Percentiles rank a stretch among this genome's conserved stretches.
Conservation (phyloP, 345 rosid genomes). For the Hibiscus syriacus region DNA sequence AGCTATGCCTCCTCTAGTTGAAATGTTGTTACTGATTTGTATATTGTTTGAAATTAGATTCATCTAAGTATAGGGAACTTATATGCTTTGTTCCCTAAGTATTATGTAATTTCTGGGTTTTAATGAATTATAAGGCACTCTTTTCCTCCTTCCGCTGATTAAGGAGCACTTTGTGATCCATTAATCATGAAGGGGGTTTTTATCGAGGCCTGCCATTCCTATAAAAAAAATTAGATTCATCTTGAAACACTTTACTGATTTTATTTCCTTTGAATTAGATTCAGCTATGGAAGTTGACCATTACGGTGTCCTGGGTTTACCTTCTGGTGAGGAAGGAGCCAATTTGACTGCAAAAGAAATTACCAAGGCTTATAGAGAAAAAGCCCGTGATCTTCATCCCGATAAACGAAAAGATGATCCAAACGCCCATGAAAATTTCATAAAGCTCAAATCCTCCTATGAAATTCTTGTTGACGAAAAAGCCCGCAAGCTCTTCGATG, state of each 20-base stretch:
- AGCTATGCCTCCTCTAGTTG: no score
- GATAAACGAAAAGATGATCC: constrained; percentile 89
- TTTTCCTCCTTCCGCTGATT: no score
- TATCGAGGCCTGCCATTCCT: no score
- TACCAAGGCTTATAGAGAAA: constrained; percentile 61
- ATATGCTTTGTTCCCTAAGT: no score
- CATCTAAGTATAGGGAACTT: no score
- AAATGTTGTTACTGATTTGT: no score
- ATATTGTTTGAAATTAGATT: no score
- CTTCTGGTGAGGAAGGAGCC: constrained; percentile 82
- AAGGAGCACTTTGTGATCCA: no score
- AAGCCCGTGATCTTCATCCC: constrained; percentile 77
- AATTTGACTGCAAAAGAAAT: constrained; percentile 67
- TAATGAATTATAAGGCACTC: no score
- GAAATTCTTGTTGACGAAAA: constrained; percentile 79
- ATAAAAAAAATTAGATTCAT: no score
- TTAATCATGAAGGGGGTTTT: no score
- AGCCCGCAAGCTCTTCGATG: constrained; percentile 76
- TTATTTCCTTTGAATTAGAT: not conserved
- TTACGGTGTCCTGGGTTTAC: constrained; percentile 63
- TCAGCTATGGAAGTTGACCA: constrained; percentile 49
- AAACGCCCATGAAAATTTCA: constrained; percentile 65
- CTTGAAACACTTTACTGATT: not conserved
- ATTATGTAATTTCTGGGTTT: no score
- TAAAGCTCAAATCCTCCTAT: constrained; percentile 62